Percentiles rank a stretch among this genome's conserved stretches.
Conservation (phyloP, 179 eudicot genomes). For the Beta macrorhiza region DNA sequence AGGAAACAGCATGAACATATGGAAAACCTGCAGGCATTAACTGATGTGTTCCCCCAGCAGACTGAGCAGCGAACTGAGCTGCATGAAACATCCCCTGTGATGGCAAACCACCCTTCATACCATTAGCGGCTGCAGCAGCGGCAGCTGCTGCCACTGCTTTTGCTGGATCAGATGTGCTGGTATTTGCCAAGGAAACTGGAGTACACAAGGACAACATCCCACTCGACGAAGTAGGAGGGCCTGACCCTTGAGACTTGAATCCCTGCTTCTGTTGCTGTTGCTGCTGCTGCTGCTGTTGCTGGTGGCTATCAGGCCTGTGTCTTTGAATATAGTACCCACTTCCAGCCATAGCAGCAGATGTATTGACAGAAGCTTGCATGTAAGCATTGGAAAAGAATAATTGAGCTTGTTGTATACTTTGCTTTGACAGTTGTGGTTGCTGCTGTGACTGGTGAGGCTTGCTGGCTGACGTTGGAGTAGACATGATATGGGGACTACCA, state of each 20-base stretch:
- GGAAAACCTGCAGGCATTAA: conserved; percentile 55
- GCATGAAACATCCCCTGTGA: conserved; percentile 52
- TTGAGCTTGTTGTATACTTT: conserved; percentile 53
- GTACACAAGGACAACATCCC: conserved; percentile 62
- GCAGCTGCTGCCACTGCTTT: conserved; percentile 55
- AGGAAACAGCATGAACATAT: conserved; percentile 53
- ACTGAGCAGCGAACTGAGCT: conserved; percentile 54
- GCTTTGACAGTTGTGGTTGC: conserved; percentile 50
- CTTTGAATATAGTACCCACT: conserved; percentile 63
- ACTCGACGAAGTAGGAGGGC: conserved; percentile 46
- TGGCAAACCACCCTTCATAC: conserved; percentile 51
- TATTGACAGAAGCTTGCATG: conserved; percentile 38
- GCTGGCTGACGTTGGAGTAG: conserved; percentile 32
- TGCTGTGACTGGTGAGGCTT: conserved; percentile 54
- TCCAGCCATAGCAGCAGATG: conserved; percentile 38
- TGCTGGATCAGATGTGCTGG: conserved; percentile 63
- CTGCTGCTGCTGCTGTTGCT: conserved; percentile 38
- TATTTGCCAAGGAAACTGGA: conserved; percentile 39
- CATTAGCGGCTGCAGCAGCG: conserved; percentile 25
- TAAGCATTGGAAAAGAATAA: conserved; percentile 38
- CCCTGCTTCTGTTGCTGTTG: conserved; percentile 33
- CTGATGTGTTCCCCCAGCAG: conserved; percentile 52
- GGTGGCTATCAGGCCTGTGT: conserved; percentile 58
- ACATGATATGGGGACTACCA: conserved; percentile 59
- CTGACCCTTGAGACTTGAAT: conserved; percentile 33